Evolutionary conservation across 805 yeast species (phyloP).

Genomic region (Wickerhamomyces subpelliculosus): DNA sequence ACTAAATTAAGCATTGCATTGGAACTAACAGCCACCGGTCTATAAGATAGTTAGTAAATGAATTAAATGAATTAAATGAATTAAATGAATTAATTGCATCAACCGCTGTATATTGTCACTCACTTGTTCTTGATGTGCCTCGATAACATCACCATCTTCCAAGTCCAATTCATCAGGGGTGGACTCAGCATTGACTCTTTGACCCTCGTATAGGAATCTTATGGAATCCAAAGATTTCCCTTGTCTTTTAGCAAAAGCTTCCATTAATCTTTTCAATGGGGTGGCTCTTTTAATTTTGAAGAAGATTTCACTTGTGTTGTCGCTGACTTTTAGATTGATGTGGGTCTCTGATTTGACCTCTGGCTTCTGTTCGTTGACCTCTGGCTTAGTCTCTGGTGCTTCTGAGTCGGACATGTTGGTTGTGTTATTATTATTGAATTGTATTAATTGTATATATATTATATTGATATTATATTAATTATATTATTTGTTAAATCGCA

Average conservation of each 20-base stretch:
- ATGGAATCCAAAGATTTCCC: conserved; percentile 79
- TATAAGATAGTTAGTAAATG: no score
- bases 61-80: no score
- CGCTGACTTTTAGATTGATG: conserved; percentile 89
- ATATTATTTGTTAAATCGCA: no score
- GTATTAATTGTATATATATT: neutral
- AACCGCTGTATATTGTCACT: no score
- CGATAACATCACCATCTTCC: conserved; percentile 94
- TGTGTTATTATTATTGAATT: neutral
- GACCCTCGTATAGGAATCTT: conserved; percentile 91
- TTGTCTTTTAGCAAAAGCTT: conserved; percentile 96
- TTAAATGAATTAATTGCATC: no score
- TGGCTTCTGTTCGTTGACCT: conserved; percentile 30
- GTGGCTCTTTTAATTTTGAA: conserved; percentile 93
- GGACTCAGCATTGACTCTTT: conserved; percentile 77
- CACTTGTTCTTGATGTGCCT: conserved; percentile 94
- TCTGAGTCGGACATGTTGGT: conserved; percentile 21
- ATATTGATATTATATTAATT: neutral
- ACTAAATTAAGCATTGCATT: no score
- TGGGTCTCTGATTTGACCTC: conserved; percentile 68
- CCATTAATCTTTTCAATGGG: conserved; percentile 90
- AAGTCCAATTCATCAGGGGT: conserved; percentile 91
- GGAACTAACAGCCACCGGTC: no score
- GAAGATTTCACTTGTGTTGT: conserved; percentile 88
- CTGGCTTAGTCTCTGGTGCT: conserved; percentile 28